Base-by-base conservation (phyloP, 106 monocot genomes). In the Phalaenopsis aphrodite region DNA sequence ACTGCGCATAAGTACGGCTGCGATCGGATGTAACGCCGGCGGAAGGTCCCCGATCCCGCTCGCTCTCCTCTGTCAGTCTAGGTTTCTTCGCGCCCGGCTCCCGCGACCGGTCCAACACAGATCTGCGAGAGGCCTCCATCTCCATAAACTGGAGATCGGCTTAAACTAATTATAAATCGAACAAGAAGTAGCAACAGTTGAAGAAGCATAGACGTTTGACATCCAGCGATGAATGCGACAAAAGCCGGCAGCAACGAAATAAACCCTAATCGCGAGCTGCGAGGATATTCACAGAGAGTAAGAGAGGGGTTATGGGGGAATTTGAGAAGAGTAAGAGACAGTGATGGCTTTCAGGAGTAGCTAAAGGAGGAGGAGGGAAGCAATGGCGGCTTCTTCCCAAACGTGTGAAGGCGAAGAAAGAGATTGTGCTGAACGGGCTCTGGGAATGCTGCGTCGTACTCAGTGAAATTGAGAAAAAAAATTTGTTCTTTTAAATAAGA, bases 61-160 rank as follows among this genome's bases (percentile, higher is more conserved):
- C 42, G 55, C 18, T 37, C 41, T 83, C 83, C 7, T 77, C 83
- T 21, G 57, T 38, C 18, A 88, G 76, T 41, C 88, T 84, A 39
- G 88, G 79, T 67, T 85, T 88, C 85, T 88, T 88, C 42, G 45
- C 36, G 71, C 77, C 79, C 24, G 56, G 82, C 76, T 79, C 82
- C 55, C 76, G n/a, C 45, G 79, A 45, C n/a, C 82, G 81, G 75
- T 83, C 84, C 56, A 84, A 19, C 69, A 82, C 79, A 77, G 88
- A 86, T 86, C 88, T 86, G 49, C 86, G 88, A 42, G 88, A 73
- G 61, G 61, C 79, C 78, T 88, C 86, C 88, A 88, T 88, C 81
- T 85, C 83, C 88, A 88, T 80, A 23, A n/a, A 38, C 77, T 6
- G 76, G 23, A 76, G 30, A 49, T 49, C 49, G 24, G n/a, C 49